Conservation (phyloP, 768 basidiomycete genomes). For the Suillus occidentalis region DNA sequence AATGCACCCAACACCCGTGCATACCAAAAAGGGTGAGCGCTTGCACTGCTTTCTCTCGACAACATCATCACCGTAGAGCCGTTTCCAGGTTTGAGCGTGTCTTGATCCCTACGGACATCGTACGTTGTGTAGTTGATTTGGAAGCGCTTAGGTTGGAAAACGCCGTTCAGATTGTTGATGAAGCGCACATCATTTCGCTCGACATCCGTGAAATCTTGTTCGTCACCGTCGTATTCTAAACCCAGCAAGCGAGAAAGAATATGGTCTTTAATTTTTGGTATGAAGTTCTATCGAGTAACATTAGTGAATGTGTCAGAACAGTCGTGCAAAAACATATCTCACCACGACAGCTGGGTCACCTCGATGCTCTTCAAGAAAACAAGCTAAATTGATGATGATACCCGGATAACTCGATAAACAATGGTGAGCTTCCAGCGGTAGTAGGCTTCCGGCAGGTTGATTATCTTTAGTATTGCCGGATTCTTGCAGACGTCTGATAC, state of each 20-base stretch:
- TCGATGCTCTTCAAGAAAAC: neutral
- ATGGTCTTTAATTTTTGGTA: neutral
- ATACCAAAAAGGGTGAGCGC: neutral
- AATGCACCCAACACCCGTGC: neutral
- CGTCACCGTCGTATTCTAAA: neutral
- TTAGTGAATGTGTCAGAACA: neutral
- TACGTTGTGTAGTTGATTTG: neutral
- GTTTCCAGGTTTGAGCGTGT: neutral
- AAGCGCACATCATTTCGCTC: neutral
- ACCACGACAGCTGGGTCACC: neutral
- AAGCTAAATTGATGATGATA: neutral
- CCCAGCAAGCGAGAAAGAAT: neutral
- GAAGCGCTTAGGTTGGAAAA: neutral
- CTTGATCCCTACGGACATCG: neutral
- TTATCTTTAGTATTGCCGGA: too few species aligned
- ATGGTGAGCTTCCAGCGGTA: too few species aligned
- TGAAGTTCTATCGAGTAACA: neutral
- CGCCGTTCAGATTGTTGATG: neutral
- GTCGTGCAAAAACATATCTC: neutral
- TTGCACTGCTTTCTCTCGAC: neutral
- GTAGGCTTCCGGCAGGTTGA: too few species aligned
- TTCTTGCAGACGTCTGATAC: neutral
- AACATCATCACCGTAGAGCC: neutral
- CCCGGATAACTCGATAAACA: too few species aligned
- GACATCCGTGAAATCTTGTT: neutral